These are phyloP conservation scores for Sugiyamaella floridensis DNA, from an alignment of 805 yeast genomes.

Conservation along the genomic window DNA sequence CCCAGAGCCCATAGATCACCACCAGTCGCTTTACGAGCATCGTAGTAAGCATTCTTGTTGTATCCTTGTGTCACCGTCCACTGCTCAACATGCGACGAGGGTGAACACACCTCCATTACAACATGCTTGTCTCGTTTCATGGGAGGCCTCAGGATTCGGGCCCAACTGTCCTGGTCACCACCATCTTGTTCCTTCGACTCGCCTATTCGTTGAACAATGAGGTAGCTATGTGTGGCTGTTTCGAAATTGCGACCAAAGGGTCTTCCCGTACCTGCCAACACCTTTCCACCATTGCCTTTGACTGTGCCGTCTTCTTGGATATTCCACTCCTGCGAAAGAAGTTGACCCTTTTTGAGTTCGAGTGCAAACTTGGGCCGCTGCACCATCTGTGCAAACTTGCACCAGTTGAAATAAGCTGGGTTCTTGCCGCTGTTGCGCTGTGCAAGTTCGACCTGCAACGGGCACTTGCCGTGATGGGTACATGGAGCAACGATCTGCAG, in stretches of 20 bases:
- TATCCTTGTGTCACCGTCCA: slow-evolving; percentile 82
- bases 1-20: slow-evolving; percentile 86
- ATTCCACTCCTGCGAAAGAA: slow-evolving; percentile 65
- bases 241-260: slow-evolving; percentile 66
- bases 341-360: slow-evolving; percentile 79
- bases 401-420: slow-evolving; percentile 47
- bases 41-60: slow-evolving; percentile 72
- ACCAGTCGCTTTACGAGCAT: slow-evolving; percentile 75
- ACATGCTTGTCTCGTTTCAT: slow-evolving; percentile 78
- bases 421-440: slow-evolving; percentile 9
- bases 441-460: slow-evolving; percentile 68
- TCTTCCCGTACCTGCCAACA: slow-evolving; percentile 68
- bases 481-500: slow-evolving; percentile 81
- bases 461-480: slow-evolving; percentile 79
- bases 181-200: slow-evolving; percentile 24
- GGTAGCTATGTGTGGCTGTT: slow-evolving; percentile 63
- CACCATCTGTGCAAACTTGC: slow-evolving; percentile 65
- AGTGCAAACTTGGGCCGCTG: slow-evolving; percentile 71
- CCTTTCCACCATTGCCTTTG: slow-evolving; percentile 42
- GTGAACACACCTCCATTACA: slow-evolving; percentile 66
- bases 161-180: slow-evolving; percentile 43
- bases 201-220: slow-evolving; percentile 52
- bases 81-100: slow-evolving; percentile 72
- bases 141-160: slow-evolving; percentile 63
- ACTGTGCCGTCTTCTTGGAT: slow-evolving; percentile 42